Conservation (phyloP, 208 protist species). For the Trypanosoma cruzi region DNA sequence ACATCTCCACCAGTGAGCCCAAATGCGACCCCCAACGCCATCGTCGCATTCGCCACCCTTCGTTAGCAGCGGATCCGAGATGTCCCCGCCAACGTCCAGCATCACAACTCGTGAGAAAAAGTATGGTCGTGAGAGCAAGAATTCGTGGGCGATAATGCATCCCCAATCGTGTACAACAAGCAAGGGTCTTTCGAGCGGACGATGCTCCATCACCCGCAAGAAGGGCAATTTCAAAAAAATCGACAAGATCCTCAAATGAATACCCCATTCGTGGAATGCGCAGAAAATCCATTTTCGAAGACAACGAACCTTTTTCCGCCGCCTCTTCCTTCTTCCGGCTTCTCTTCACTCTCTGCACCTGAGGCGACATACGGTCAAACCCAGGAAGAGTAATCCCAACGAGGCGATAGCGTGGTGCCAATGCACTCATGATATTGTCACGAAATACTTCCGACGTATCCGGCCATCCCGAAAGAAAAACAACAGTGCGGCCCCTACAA, state of each 20-base stretch:
- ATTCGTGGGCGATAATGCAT: slow-evolving; percentile 60
- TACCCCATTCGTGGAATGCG: slow-evolving; percentile 40
- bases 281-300: slow-evolving; percentile 24
- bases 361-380: slow-evolving; percentile 47
- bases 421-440: slow-evolving; percentile 57
- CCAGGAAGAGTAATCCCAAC: slow-evolving; percentile 74
- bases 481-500: slow-evolving; percentile 53
- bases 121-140: slow-evolving; percentile 48
- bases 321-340: slow-evolving; percentile 10
- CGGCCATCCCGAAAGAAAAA: slow-evolving; percentile 77
- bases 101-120: slow-evolving; percentile 66
- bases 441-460: slow-evolving; percentile 81
- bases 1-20: neutral
- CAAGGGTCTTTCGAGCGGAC: slow-evolving; percentile 42
- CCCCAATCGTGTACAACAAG: slow-evolving; percentile 73
- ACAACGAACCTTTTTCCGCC: neutral
- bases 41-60: neutral
- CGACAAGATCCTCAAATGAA: slow-evolving; percentile 65
- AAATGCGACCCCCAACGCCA: neutral
- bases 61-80: slow-evolving; percentile 20
- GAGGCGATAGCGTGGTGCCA: slow-evolving; percentile 57
- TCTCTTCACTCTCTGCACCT: slow-evolving; percentile 23
- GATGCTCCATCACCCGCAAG: slow-evolving; percentile 65
- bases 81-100: slow-evolving; percentile 46
- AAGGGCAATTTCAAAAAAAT: slow-evolving; percentile 73